Conservation (phyloP, 2,329 filamentous ascomycete species). For the Fusarium nygamai region DNA sequence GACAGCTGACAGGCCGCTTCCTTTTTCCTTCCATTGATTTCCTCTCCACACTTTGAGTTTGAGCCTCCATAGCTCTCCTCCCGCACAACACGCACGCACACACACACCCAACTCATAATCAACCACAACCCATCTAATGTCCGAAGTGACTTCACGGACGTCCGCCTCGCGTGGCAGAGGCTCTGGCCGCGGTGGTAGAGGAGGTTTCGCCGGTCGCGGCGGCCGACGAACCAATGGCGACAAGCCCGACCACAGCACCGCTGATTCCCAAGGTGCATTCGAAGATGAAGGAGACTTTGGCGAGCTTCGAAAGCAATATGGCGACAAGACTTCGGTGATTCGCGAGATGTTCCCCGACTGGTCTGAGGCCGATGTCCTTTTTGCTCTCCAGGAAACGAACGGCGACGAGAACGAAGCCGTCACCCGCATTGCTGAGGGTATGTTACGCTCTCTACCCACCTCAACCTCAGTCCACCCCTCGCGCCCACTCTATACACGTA, state of each 20-base stretch:
- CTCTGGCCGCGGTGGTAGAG: constrained; percentile 85
- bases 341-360: constrained; percentile 95
- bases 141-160: constrained; percentile 89
- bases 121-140: constrained; percentile 73
- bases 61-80: constrained; percentile 44
- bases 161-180: constrained; percentile 88
- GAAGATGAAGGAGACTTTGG: constrained; percentile 91
- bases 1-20: constrained; percentile 51
- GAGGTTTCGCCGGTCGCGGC: constrained; percentile 76
- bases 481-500: constrained; percentile 25
- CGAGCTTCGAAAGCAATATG: constrained; percentile 90
- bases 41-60: constrained; percentile 46
- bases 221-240: constrained; percentile 82
- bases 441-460: constrained; percentile 37
- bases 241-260: constrained; percentile 64
- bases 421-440: constrained; percentile 83
- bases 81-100: constrained; percentile 35
- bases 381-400: constrained; percentile 88
- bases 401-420: constrained; percentile 80
- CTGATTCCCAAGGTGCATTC: constrained; percentile 66
- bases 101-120: constrained; percentile 45
- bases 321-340: constrained; percentile 79
- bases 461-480: constrained; percentile 22
- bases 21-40: constrained; percentile 36
- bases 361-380: constrained; percentile 94